Evolutionary conservation across 176 grass and related monocot genomes (phyloP), one percentile per base, ranked within the genome.

Genomic region (Urochloa ruziziensis): DNA sequence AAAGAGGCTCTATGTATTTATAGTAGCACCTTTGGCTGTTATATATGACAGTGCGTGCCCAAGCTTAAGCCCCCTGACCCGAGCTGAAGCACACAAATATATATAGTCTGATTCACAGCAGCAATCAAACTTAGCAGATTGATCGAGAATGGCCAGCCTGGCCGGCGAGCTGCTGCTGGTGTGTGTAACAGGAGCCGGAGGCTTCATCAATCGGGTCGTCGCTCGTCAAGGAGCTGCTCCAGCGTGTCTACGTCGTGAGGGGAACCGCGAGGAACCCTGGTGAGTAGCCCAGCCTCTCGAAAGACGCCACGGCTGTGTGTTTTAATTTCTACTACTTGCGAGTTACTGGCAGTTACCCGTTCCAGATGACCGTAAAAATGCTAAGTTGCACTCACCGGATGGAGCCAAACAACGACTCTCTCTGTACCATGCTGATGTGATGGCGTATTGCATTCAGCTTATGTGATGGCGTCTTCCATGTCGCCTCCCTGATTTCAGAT

Each of bases 161-260:
- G 67, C 28, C 28, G 47, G 4, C 8, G 47, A 85, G 77, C 76
- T 32, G 46, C 77, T 83, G 58, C n/a, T 40, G 39, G 84, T 89
- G 80, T 93, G 91, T 44, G 91, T 89, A 43, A 89, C 87, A 9
- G 87, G 91, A 49, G 91, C 91, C 11, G 91, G 91, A 73, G 91
- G 91, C 27, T 93, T 93, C 53, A 43, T 82, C n/a, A n/a, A n/a
- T n/a, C 34, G 86, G 83, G 1, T 92, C 91, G 13, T 89, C 84
- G 87, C 84, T 87, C 13, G 87, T 90, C 8, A 87, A 87, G 75
- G 80, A 87, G 23, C 87, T 93, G 23, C 91, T 93, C 80, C 80
- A 76, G 59, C 83, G 89, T 30, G 91, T 84, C 32, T 93, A 81
- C 37, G 36, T 23, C 23, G 91, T 93, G 73, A 88, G 83, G 39